Evolutionary conservation across 495 filamentous ascomycete genomes (phyloP), one percentile per base, ranked within the genome.

Genomic region (Usnea hakonensis): DNA sequence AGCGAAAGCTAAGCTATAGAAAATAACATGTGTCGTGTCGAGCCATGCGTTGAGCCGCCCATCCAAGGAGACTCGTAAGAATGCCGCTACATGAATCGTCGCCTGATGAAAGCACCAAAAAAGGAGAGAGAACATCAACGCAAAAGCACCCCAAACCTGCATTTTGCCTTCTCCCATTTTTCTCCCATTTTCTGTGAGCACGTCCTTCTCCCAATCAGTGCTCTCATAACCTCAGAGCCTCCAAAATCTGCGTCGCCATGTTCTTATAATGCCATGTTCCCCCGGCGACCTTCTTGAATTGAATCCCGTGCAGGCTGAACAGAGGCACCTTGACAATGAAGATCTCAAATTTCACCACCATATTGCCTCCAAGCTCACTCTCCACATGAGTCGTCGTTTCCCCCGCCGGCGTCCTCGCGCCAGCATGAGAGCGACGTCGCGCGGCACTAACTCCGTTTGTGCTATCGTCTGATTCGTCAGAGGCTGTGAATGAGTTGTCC

Each of bases 231-330:
- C 89, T 83, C 70, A 99, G 73, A 68, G 93, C 91, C 69, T 87
- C 83, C 65, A 99, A 77, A 71, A 99, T 97, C 70, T 89, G 90
- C 73, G 95, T 90, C 48, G 94, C 94, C 90, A 97, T 91, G 64
- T 90, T 89, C 77, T 96, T 95, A 71, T 97, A 99, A 74, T 96
- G 91, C 92, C 92, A 97, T 64, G 94, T 96, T 43, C 92, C 90
- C 8, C 94, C 95, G 35, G 90, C 85, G 52, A 97, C 86, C 73
- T 93, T 90, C 81, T 99, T 99, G 79, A 99, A 99, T 73, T 99
- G 94, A 55, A 99, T 90, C 46, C 94, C 94, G 69, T 97, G 92
- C 63, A 99, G 74, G 26, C 87, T 89, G 66, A 99, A 87, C 55
- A 99, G 76, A 32, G 94, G 94, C 37, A 99, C 90, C 77, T 99